Base-by-base conservation (phyloP, 345 rosid genomes). In the Boechera stricta region DNA sequence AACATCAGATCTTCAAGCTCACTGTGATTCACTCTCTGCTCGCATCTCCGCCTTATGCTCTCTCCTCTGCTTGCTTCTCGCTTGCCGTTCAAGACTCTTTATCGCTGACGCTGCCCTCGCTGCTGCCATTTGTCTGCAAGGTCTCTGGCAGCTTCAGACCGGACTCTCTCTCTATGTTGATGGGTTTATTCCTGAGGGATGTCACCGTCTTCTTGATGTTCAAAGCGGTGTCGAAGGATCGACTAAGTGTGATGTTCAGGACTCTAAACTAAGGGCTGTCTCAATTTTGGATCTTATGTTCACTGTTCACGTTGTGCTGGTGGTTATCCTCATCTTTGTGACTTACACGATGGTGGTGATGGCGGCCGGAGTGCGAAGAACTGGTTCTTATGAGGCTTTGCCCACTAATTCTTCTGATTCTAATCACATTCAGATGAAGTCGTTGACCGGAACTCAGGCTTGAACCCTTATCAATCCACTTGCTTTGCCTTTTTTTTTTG, bases 91-190 rank as follows among this genome's bases (percentile, higher is more conserved):
- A 4, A 77, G 84, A 48, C 77, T 92, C 53, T 95, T 91, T 39
- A 55, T 89, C 2, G 98, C 96, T 10, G 98, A 95, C 33, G 83
- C 85, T 10, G 97, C 86, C 0, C 82, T 95, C 7, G 92, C 85
- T 29, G 91, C 86, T 21, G 42, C 97, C 16, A 10, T 95, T 49
- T 90, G 91, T 69, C 67, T 95, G 59, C 96, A 92, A 76, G 99
- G 98, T 7, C 87, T 95, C 5, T 92, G 99, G 99, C 84, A 63
- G 39, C 82, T 95, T 8, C 98, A 92, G 74, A 92, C 98, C 0
- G 99, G 99, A 4, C 90, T 92, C 35, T 87, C 97, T 10, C 86
- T 95, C 6, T 89, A 87, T 75, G 99, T 91, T 0, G 98, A 95
- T 15, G 89, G 86, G 0, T 92, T 92, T 48, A 92, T 95, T 15